A percentile compares a stretch with the other conserved stretches of the same genome.
These are phyloP conservation scores for Kazachstania viticola DNA, from an alignment of 805 yeast species.

Conservation along the genomic window DNA sequence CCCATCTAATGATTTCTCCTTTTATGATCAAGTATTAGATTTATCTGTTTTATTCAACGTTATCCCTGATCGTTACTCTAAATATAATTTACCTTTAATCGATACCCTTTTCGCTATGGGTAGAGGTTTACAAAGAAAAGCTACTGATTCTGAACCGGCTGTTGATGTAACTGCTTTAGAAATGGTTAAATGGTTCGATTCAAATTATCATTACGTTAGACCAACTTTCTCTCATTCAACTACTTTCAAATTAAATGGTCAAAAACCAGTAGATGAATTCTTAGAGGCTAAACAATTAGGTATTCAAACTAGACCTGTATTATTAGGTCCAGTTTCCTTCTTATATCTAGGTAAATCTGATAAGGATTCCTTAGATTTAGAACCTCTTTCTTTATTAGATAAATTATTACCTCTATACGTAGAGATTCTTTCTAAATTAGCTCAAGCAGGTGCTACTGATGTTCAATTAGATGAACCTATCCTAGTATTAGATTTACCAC, in stretches of 20 bases:
- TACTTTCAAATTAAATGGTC: slow-evolving; percentile 89
- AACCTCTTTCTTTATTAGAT: slow-evolving; percentile 81
- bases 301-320: slow-evolving; percentile 92
- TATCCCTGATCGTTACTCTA: slow-evolving; percentile 93
- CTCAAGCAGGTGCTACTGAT: slow-evolving; percentile 86
- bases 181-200: slow-evolving; percentile 99
- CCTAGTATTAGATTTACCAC: slow-evolving; percentile 86
- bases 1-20: slow-evolving; percentile 96
- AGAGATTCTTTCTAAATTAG: slow-evolving; percentile 76
- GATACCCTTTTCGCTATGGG: slow-evolving; percentile 98
- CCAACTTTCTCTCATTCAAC: slow-evolving; percentile 96
- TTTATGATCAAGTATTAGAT: slow-evolving; percentile 94
- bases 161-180: slow-evolving; percentile 98
- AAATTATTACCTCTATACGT: slow-evolving; percentile 89
- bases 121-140: slow-evolving; percentile 98
- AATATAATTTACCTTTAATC: slow-evolving; percentile 68
- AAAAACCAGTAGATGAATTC: slow-evolving; percentile 94
- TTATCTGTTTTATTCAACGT: slow-evolving; percentile 87
- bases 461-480: slow-evolving; percentile 98
- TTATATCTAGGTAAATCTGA: slow-evolving; percentile 94
- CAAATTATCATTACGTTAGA: slow-evolving; percentile 99
- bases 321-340: slow-evolving; percentile 94
- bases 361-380: slow-evolving; percentile 91
- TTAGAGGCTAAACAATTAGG: slow-evolving; percentile 96
- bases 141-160: slow-evolving; percentile 73